Evolutionary conservation across 2,329 filamentous ascomycete genomes (phyloP).

Genomic region (Lecanicillium sp.): DNA sequence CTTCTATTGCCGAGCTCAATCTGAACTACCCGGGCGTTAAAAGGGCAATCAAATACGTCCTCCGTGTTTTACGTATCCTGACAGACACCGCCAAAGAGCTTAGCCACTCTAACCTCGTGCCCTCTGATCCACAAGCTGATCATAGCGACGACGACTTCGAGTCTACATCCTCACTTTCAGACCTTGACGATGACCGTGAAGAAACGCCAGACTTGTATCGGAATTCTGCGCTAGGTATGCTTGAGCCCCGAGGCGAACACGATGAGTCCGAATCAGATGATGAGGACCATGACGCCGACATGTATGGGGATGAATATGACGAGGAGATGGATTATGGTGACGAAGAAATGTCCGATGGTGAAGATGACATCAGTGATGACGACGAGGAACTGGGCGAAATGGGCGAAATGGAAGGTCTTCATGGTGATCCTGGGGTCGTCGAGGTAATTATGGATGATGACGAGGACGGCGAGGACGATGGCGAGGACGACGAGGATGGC

Average conservation of each 20-base stretch:
- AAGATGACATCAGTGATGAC: constrained; percentile 83
- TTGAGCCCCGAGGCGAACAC: constrained; percentile 74
- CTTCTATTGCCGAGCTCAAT: constrained; percentile 90
- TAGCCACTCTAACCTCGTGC: constrained; percentile 72
- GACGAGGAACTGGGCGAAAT: constrained; percentile 77
- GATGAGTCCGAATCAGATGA: constrained; percentile 74
- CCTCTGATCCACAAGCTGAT: constrained; percentile 54
- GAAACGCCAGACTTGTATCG: constrained; percentile 96
- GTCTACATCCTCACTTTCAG: constrained; percentile 81
- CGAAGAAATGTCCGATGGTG: constrained; percentile 72
- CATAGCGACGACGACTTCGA: constrained; percentile 78
- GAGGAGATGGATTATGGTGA: constrained; percentile 90
- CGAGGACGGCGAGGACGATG: constrained; percentile 57
- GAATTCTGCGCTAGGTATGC: constrained; percentile 90
- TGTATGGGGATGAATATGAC: constrained; percentile 87
- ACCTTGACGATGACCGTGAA: constrained; percentile 76
- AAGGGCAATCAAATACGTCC: constrained; percentile 90
- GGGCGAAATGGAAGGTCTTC: constrained; percentile 72
- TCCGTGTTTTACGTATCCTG: constrained; percentile 78
- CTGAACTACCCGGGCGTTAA: constrained; percentile 91
- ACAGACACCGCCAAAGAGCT: constrained; percentile 81
- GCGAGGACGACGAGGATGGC: constrained; percentile 48
- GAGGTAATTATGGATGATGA: constrained; percentile 74
- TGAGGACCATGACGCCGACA: constrained; percentile 65
- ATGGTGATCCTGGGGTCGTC: constrained; percentile 53